A percentile compares a stretch with the other conserved stretches of the same genome.
Conservation (phyloP, 306 rosid genomes). For the Cicer arietinum region DNA sequence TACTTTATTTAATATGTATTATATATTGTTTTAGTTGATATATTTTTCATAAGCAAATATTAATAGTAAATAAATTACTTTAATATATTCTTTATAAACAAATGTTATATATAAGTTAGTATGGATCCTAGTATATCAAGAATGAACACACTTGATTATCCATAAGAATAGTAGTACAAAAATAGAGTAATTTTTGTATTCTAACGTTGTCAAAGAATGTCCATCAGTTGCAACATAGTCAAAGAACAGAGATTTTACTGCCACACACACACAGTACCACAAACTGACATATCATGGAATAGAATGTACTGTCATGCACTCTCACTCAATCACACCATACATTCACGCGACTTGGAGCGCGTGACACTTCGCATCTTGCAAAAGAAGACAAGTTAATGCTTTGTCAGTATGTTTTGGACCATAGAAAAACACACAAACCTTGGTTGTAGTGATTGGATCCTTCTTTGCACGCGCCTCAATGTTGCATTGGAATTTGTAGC, state of each 20-base stretch:
- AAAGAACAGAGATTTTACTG: constrained; percentile 44
- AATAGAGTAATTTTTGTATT: not conserved
- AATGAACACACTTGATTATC: too few species aligned
- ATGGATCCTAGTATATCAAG: too few species aligned
- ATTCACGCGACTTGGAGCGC: constrained; percentile 45
- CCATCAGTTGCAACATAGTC: constrained; percentile 37
- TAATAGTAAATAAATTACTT: too few species aligned
- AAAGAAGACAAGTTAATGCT: constrained; percentile 52
- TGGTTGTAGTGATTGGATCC: constrained; percentile 48
- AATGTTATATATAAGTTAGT: too few species aligned
- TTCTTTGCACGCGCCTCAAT: constrained; percentile 57
- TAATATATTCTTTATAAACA: too few species aligned
- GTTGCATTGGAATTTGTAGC: constrained; percentile 55
- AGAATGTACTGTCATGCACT: constrained; percentile 43
- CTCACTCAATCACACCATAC: constrained; percentile 45
- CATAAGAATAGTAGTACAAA: not conserved
- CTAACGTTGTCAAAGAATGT: constrained; percentile 41
- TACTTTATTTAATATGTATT: too few species aligned
- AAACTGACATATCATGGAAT: constrained; percentile 35
- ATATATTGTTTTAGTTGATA: too few species aligned
- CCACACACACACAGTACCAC: constrained; percentile 42
- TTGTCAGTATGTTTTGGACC: constrained; percentile 56
- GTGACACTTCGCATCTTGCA: constrained; percentile 27
- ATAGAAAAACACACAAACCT: constrained; percentile 15
- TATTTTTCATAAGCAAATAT: too few species aligned